Percentiles rank a stretch among this genome's conserved stretches.
These are phyloP conservation scores for Carex cristatella DNA, from an alignment of 176 grass and related monocot species.

Conservation along the genomic window DNA sequence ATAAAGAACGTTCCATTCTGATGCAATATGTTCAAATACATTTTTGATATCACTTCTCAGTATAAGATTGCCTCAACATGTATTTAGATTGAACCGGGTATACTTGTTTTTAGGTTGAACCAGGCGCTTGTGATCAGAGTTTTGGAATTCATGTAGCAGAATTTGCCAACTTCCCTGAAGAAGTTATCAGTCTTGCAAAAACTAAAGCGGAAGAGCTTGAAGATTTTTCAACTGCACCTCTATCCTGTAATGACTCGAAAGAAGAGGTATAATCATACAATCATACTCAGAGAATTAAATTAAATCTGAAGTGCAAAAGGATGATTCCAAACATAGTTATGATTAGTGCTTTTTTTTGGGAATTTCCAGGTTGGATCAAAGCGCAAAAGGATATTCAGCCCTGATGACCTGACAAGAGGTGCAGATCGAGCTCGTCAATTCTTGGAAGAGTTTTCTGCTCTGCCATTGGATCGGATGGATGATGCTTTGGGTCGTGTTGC, in stretches of 20 bases:
- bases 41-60: not conserved
- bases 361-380: constrained; percentile 59
- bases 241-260: constrained; percentile 31
- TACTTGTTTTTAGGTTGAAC: constrained; percentile 70
- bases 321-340: not conserved
- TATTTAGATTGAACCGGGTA: not conserved
- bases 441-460: constrained; percentile 49
- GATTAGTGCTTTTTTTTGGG: not conserved
- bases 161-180: constrained; percentile 95
- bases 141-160: constrained; percentile 98
- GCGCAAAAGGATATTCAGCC: constrained; percentile 56
- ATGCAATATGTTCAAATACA: constrained; percentile 8
- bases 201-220: constrained; percentile 93
- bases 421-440: constrained; percentile 58
- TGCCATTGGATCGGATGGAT: constrained; percentile 70
- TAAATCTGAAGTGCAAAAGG: not conserved
- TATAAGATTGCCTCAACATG: not conserved
- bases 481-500: constrained; percentile 34
- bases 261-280: constrained; percentile 52
- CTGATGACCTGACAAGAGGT: constrained; percentile 73
- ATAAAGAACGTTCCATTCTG: not conserved
- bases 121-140: constrained; percentile 91
- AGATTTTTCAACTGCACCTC: constrained; percentile 67
- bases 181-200: constrained; percentile 74
- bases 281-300: not conserved